Percentiles rank a stretch among this genome's conserved stretches.
Conservation (phyloP, 2,329 filamentous ascomycete genomes). For the Neurospora sp. region DNA sequence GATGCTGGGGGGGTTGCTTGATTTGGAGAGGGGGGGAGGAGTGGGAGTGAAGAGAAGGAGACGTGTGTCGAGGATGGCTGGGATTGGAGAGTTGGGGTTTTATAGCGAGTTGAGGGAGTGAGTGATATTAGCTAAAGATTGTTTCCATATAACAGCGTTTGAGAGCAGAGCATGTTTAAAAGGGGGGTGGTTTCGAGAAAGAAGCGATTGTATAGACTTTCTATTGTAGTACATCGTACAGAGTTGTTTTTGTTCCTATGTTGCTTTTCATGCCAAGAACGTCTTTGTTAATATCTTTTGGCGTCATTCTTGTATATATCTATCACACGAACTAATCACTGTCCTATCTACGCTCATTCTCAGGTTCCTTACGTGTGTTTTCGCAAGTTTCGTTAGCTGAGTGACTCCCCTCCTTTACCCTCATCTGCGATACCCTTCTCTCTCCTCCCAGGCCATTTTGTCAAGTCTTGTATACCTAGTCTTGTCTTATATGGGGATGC, state of each 20-base stretch:
- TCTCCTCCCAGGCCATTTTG: no score
- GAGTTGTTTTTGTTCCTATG: background rate
- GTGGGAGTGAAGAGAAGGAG: background rate
- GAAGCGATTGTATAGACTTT: background rate
- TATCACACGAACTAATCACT: no score
- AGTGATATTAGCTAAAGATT: background rate
- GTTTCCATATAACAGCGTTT: background rate
- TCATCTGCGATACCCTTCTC: no score
- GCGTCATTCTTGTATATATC: no score
- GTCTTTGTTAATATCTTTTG: no score
- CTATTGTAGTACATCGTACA: background rate
- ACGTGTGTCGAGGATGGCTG: no score
- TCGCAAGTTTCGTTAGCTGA: no score
- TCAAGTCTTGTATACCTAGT: no score
- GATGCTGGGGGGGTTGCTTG: constrained; percentile 12
- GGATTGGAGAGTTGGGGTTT: background rate
- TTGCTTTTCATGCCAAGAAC: background rate
- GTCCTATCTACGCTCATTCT: no score
- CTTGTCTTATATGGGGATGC: no score
- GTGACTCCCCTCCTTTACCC: no score
- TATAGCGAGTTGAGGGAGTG: background rate
- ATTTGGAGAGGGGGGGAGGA: background rate
- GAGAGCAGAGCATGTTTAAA: background rate
- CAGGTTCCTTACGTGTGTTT: no score
- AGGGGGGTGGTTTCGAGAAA: background rate